These are phyloP conservation scores for Solanum bulbocastanum DNA, from an alignment of 257 asterid genomes.

Conservation along the genomic window DNA sequence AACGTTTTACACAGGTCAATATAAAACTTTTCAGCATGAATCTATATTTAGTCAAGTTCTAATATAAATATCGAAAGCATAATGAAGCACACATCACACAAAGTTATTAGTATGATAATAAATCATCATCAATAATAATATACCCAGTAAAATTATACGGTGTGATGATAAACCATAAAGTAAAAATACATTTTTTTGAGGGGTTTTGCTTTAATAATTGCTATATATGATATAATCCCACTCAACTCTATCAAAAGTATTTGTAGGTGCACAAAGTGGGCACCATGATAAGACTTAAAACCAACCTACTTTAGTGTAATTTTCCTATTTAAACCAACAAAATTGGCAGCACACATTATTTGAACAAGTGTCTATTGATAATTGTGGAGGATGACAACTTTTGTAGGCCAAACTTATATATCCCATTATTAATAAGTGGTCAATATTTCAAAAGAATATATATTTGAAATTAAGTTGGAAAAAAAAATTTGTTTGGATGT, in stretches of 20 bases:
- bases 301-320: neutral
- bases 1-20: accelerated
- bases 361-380: constrained; percentile 14
- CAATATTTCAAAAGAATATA: neutral
- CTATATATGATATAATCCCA: neutral
- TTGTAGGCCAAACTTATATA: neutral
- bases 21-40: neutral
- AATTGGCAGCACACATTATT: neutral
- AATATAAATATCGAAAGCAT: neutral
- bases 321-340: neutral
- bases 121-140: too few relatives aligned
- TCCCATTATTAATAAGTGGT: neutral
- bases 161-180: neutral
- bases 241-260: neutral
- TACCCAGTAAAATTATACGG: too few relatives aligned
- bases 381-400: neutral
- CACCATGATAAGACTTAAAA: neutral
- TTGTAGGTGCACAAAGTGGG: neutral
- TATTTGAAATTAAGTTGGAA: neutral
- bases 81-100: neutral
- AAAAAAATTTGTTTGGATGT: neutral
- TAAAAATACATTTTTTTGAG: neutral
- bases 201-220: neutral
- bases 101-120: neutral
- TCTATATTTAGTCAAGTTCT: neutral